These are phyloP conservation scores for Sequoiadendron giganteum DNA, from an alignment of 75 land plant species.

Conservation along the genomic window DNA sequence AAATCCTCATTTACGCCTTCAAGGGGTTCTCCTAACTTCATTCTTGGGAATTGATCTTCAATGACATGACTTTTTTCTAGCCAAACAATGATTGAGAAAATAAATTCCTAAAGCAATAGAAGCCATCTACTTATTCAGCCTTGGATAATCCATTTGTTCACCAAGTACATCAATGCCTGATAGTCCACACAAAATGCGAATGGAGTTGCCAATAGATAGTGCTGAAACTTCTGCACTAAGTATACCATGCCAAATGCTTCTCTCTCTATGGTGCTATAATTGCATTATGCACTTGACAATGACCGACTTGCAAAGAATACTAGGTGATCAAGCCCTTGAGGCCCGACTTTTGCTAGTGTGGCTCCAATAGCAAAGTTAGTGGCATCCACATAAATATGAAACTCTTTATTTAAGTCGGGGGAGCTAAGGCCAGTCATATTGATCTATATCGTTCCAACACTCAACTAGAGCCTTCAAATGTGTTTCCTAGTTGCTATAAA, in stretches of 20 bases:
- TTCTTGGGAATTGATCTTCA: too few relatives aligned
- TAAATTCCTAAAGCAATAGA: background rate
- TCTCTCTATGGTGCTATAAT: background rate
- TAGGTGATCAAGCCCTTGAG: too few relatives aligned
- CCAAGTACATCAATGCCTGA: background rate
- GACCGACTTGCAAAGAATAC: background rate
- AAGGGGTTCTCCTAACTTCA: too few relatives aligned
- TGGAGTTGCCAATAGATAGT: background rate
- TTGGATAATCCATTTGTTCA: too few relatives aligned
- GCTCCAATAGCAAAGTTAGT: background rate
- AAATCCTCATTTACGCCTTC: too few relatives aligned
- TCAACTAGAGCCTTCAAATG: background rate
- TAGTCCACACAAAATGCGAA: background rate
- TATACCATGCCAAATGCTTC: background rate
- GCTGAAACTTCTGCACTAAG: background rate
- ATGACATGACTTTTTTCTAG: too few relatives aligned
- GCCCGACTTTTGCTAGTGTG: background rate
- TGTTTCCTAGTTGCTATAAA: too few relatives aligned
- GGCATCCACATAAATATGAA: background rate
- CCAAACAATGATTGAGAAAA: too few relatives aligned
- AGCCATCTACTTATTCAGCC: background rate
- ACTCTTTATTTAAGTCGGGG: background rate
- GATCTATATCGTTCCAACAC: background rate
- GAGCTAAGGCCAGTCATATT: background rate
- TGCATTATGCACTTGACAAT: background rate